A percentile compares a stretch with the other conserved stretches of the same genome.
phyloP scores from a whole-genome alignment of 2,329 filamentous ascomycete genomes.

The Sclerotinia subarctica region DNA sequence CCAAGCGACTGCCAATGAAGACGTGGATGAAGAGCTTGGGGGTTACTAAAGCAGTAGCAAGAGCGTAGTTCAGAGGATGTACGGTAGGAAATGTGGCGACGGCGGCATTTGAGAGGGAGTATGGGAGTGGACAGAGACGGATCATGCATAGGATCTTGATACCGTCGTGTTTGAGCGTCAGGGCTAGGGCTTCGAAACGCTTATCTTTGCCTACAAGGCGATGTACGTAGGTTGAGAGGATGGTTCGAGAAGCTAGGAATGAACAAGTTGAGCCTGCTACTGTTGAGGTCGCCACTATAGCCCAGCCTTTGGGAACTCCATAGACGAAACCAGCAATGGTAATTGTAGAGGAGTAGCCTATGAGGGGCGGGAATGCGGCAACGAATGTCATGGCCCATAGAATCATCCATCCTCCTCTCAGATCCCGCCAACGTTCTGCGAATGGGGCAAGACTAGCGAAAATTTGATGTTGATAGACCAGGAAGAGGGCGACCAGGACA shows the following conservation, averaged over 20 bases:
- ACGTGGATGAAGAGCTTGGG: constrained; percentile 90
- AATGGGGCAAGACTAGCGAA: constrained; percentile 71
- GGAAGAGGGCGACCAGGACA: constrained; percentile 62
- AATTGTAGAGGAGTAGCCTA: constrained; percentile 66
- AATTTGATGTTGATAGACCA: constrained; percentile 76
- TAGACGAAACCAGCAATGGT: constrained; percentile 70
- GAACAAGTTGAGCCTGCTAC: constrained; percentile 73
- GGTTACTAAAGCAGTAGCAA: constrained; percentile 76
- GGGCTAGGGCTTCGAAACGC: constrained; percentile 81
- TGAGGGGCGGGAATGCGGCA: constrained; percentile 67
- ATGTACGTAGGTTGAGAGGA: constrained; percentile 76
- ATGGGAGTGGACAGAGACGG: constrained; percentile 86
- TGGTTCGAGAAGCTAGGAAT: constrained; percentile 75
- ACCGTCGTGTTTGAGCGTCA: constrained; percentile 88
- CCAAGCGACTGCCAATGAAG: constrained; percentile 84
- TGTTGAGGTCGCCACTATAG: constrained; percentile 71
- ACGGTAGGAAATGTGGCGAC: constrained; percentile 92
- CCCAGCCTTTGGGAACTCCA: constrained; percentile 68
- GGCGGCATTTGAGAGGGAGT: constrained; percentile 89
- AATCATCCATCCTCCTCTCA: constrained; percentile 67
- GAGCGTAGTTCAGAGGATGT: constrained; percentile 67
- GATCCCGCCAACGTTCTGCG: constrained; percentile 69
- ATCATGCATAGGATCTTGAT: constrained; percentile 88
- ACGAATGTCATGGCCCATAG: constrained; percentile 64
- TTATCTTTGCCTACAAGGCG: constrained; percentile 77